Evolutionary conservation across 164 flowering plant species (phyloP).

Genomic region (Vitis cinerea): DNA sequence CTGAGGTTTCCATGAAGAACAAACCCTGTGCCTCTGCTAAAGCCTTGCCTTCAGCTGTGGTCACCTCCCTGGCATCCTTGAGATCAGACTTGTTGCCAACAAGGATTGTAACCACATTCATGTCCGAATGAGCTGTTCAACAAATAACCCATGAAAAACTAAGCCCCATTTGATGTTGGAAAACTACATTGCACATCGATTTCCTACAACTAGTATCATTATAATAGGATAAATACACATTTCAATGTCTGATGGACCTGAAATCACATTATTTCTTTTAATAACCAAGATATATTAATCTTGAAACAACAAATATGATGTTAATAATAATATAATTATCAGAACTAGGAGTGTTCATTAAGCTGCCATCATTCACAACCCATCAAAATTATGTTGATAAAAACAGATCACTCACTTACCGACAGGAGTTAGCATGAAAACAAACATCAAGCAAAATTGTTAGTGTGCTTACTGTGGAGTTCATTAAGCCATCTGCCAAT

Average conservation of each 20-base stretch:
- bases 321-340: too few species aligned
- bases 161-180: neutral
- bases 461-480: constrained; percentile 52
- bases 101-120: constrained; percentile 80
- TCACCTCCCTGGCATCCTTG: constrained; percentile 65
- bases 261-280: too few species aligned
- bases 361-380: neutral
- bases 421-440: neutral
- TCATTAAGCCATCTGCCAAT: constrained; percentile 75
- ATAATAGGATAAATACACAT: too few species aligned
- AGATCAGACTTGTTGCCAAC: constrained; percentile 80
- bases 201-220: too few species aligned
- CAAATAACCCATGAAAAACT: constrained; percentile 5
- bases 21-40: constrained; percentile 70
- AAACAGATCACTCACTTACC: neutral
- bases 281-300: too few species aligned
- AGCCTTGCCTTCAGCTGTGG: constrained; percentile 61
- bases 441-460: neutral
- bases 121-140: constrained; percentile 72
- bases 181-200: too few species aligned
- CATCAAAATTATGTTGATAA: neutral
- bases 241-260: too few species aligned
- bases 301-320: too few species aligned
- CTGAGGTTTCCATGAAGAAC: constrained; percentile 80
- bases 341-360: too few species aligned